Evolutionary conservation across 371 early-diverging fungal genomes (phyloP).

Genomic region (Lichtheimia ramosa): DNA sequence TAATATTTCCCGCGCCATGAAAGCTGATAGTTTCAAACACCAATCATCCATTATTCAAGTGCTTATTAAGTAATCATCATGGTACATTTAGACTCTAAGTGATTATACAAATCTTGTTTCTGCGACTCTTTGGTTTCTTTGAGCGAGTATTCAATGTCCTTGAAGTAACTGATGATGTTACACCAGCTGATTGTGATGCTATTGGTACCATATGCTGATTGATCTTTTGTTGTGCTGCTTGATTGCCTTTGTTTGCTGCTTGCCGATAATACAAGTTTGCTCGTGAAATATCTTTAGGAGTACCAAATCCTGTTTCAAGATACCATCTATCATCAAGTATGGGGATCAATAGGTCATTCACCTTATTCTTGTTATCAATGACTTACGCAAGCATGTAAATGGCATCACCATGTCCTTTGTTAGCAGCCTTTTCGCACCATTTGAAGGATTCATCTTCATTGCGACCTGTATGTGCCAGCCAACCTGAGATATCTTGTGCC

Average conservation of each 20-base stretch:
- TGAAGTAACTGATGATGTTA: too few species aligned
- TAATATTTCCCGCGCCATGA: too few species aligned
- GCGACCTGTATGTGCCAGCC: constrained; percentile 21
- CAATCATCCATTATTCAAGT: too few species aligned
- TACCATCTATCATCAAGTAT: constrained; percentile 20
- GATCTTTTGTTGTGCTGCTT: constrained; percentile 9
- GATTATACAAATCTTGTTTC: too few species aligned
- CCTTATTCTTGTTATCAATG: not conserved
- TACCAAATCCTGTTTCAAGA: constrained; percentile 29
- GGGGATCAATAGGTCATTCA: constrained; percentile 19
- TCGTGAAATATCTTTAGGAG: constrained; percentile 15
- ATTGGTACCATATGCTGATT: too few species aligned
- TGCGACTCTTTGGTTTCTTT: too few species aligned
- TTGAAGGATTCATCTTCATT: constrained; percentile 51
- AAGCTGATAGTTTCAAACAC: too few species aligned
- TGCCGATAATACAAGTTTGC: constrained; percentile 21
- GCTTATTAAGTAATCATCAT: too few species aligned
- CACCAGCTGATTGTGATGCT: too few species aligned
- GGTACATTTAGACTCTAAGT: too few species aligned
- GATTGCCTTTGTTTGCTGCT: constrained; percentile 25
- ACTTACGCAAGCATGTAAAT: constrained; percentile 20
- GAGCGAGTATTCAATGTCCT: too few species aligned
- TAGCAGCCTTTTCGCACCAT: constrained; percentile 48
- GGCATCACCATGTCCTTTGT: constrained; percentile 31
- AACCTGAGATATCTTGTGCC: constrained; percentile 31